Conservation (phyloP, 2,329 filamentous ascomycete species). For the Penicillium sp. region DNA sequence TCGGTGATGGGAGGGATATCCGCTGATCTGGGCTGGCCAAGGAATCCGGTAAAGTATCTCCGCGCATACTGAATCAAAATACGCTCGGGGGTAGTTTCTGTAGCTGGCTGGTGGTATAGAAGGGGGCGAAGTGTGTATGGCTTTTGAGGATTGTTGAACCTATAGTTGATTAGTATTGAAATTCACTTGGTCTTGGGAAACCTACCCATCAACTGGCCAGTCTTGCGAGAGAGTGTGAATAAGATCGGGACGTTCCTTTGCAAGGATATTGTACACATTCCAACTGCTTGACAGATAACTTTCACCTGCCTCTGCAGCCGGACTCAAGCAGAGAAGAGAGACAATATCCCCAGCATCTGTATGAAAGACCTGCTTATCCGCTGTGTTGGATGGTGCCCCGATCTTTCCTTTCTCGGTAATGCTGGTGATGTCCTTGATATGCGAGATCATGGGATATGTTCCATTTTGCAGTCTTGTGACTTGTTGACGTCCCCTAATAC, state of each 20-base stretch:
- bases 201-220: slow-evolving; percentile 51
- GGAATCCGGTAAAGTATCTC: slow-evolving; percentile 56
- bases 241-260: slow-evolving; percentile 53
- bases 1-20: slow-evolving; percentile 52
- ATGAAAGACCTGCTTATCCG: slow-evolving; percentile 52
- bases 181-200: background rate
- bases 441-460: slow-evolving; percentile 51
- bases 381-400: slow-evolving; percentile 22
- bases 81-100: slow-evolving; percentile 49
- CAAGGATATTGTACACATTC: slow-evolving; percentile 58
- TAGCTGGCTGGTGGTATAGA: slow-evolving; percentile 55
- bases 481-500: slow-evolving; percentile 44
- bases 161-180: slow-evolving; percentile 25
- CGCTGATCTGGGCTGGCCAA: slow-evolving; percentile 42
- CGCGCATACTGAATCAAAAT: slow-evolving; percentile 63
- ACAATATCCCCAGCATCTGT: slow-evolving; percentile 58
- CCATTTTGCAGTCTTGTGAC: slow-evolving; percentile 25
- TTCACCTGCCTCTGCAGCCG: slow-evolving; percentile 51
- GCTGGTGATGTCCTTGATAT: slow-evolving; percentile 61
- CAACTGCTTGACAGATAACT: slow-evolving; percentile 56
- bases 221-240: slow-evolving; percentile 51
- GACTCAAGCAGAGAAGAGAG: slow-evolving; percentile 49
- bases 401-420: slow-evolving; percentile 13
- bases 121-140: slow-evolving; percentile 48
- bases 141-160: slow-evolving; percentile 52